Evolutionary conservation across 2,329 filamentous ascomycete species (phyloP).

Genomic region (Pezicula rhizophila): DNA sequence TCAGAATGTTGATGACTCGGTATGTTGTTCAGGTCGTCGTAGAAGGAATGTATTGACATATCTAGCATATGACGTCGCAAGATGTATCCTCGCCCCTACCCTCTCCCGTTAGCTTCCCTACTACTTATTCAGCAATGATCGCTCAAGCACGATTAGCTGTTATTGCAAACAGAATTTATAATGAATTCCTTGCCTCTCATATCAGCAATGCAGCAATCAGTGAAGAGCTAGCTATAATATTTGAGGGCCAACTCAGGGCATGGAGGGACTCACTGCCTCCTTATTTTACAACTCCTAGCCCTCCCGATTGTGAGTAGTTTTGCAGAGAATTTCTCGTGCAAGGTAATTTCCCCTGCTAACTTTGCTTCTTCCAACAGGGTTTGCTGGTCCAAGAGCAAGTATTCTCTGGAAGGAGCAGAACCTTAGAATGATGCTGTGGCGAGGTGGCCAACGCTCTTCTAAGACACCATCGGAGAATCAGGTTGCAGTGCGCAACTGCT

Average conservation of each 20-base stretch:
- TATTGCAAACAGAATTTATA: slow-evolving; percentile 36
- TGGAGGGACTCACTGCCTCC: slow-evolving; percentile 27
- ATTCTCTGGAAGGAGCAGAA: slow-evolving; percentile 38
- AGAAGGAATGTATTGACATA: background rate
- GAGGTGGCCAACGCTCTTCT: slow-evolving; percentile 30
- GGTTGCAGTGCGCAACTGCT: slow-evolving; percentile 29
- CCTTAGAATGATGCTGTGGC: slow-evolving; percentile 36
- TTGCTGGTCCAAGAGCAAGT: slow-evolving; percentile 30
- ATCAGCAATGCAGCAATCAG: slow-evolving; percentile 29
- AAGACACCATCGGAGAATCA: slow-evolving; percentile 23
- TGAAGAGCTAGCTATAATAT: slow-evolving; percentile 31
- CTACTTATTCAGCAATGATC: slow-evolving; percentile 34
- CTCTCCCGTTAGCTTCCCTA: slow-evolving; percentile 30
- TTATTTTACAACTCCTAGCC: too few species aligned
- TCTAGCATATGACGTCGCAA: slow-evolving; percentile 8
- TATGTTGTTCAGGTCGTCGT: slow-evolving; percentile 6
- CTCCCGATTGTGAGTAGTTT: slow-evolving; percentile 15
- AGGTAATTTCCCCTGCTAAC: slow-evolving; percentile 28
- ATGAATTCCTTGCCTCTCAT: slow-evolving; percentile 32
- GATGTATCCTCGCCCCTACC: slow-evolving; percentile 15
- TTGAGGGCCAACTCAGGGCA: slow-evolving; percentile 30
- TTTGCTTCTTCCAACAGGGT: slow-evolving; percentile 28
- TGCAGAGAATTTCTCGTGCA: slow-evolving; percentile 27
- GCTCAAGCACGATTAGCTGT: slow-evolving; percentile 35
- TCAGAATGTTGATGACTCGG: slow-evolving; percentile 38